Base-by-base conservation (phyloP, 257 asterid species). In the Catharanthus roseus region DNA sequence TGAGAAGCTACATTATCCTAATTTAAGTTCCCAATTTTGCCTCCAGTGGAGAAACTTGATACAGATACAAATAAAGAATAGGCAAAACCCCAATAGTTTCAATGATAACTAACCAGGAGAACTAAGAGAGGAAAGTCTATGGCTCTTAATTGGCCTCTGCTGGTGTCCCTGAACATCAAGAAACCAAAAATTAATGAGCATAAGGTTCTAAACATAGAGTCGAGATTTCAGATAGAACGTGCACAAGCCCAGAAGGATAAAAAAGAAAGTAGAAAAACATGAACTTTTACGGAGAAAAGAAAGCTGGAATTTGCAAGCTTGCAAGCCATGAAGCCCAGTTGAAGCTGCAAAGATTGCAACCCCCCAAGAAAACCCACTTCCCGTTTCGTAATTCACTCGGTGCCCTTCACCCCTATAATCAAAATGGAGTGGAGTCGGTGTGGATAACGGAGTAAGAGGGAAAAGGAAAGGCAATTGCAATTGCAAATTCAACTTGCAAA, bases 271-370 rank as follows among this genome's bases (percentile, higher is more conserved):
- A 23, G 45, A 16, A 38, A 67, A 29, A 16, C 4, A 60, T 7
- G 41, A 67, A 55, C 10, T 28, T 33, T 24, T 80, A 89, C 96
- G 96, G 76, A 73, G 88, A 88, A 73, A 77, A 90, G 81, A 76
- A 86, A 88, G 74, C 81, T 75, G 41, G 90, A 84, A 51, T 80
- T 80, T 61, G 89, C 88, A 75, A 89, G 81, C 57, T 87, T 81
- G 77, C 88, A 85, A 63, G 97, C 95, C 96, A 91, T 91, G 66
- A 18, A 57, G 44, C 55, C 38, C 24, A 3, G 24, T 26, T 41
- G n/a, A 19, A 53, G 12, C 29, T 19, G 44, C 33, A 29, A 4
- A 26, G 28, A 18, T 16, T 49, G 70, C 9, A 28, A 24, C 15
- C 18, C 73, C 16, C n/a, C n/a, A n/a, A 42, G 26, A 61, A 55